Conservation (phyloP, 129 eudicot species). For the Escallonia rubra region DNA sequence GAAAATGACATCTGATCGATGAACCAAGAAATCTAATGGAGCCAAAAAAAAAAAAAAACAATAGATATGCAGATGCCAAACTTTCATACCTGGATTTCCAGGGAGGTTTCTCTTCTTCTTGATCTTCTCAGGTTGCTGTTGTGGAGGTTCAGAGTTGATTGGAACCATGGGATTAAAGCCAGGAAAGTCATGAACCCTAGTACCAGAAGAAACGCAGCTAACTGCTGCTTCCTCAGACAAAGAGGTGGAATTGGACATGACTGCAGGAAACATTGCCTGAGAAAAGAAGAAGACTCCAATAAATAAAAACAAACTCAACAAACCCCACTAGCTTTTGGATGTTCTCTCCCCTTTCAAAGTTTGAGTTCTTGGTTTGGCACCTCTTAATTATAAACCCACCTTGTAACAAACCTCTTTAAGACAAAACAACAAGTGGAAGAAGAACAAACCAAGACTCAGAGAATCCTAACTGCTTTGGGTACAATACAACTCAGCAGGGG, state of each 20-base stretch:
- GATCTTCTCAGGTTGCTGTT: slow-evolving; percentile 50
- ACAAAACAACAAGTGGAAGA: slow-evolving; percentile 17
- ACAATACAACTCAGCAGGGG: slow-evolving; percentile 10
- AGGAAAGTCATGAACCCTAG: slow-evolving; percentile 39
- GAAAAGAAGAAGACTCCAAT: slow-evolving; percentile 29
- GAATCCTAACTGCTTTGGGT: not conserved
- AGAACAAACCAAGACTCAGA: slow-evolving; percentile 9
- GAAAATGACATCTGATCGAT: no score
- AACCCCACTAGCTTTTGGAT: not conserved
- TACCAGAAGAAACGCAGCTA: slow-evolving; percentile 34
- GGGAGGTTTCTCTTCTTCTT: slow-evolving; percentile 90
- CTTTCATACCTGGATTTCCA: slow-evolving; percentile 72
- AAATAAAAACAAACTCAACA: slow-evolving; percentile 22
- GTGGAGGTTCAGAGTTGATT: slow-evolving; percentile 15
- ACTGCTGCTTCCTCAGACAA: slow-evolving; percentile 48
- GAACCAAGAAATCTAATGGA: no score
- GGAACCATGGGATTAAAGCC: slow-evolving; percentile 47
- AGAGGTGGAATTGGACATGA: slow-evolving; percentile 50
- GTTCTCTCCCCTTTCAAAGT: not conserved
- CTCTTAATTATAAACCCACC: no score
- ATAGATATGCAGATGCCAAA: no score
- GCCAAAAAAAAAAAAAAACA: not conserved
- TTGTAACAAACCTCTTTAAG: slow-evolving; percentile 14
- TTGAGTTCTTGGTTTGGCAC: not conserved
- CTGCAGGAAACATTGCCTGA: slow-evolving; percentile 54